Base-by-base conservation (phyloP, 495 filamentous ascomycete genomes). In the Aspergillus ostianus region DNA sequence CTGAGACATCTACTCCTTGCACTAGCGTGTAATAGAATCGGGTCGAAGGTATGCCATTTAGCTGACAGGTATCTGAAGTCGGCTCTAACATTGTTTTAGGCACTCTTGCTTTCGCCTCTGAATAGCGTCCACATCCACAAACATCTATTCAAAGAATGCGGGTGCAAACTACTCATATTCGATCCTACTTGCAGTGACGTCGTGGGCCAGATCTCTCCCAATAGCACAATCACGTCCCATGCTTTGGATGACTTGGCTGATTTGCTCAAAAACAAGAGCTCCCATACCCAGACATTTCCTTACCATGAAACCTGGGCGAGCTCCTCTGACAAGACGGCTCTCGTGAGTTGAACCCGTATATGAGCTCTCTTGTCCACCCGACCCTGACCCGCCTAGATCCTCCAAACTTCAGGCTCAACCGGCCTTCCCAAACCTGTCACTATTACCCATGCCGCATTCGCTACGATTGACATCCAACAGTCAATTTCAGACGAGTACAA, bases 351-450 rank as follows among this genome's bases (percentile, higher is more conserved):
- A 21, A 48, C 50, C 53, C 0, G 18, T 3, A 13, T 4, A 10
- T 41, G 17, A 27, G 3, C 12, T 20, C 18, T n/a, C n/a, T n/a
- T n/a, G n/a, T n/a, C n/a, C n/a, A n/a, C n/a, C n/a, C n/a, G n/a
- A n/a, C n/a, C n/a, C n/a, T n/a, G n/a, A n/a, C n/a, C n/a, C n/a
- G n/a, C n/a, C n/a, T n/a, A 64, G 62, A 23, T 60, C 6, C 32
- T 74, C 46, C 77, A 80, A 48, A 79, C 76, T 5, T 72, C 72
- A 4, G 77, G 76, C 4, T 76, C 75, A 3, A 78, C 76, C 0
- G 75, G 76, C 0, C 60, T 74, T 26, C 75, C 74, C 0, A 77
- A 76, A 53, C 76, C 74, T 0, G 55, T 78, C 20, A 65, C 63
- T 13, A 45, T 62, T 27, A 21, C 57, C 21, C 59, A 61, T 18